phyloP scores from a whole-genome alignment of 345 rosid genomes.

The Gossypium raimondii region DNA sequence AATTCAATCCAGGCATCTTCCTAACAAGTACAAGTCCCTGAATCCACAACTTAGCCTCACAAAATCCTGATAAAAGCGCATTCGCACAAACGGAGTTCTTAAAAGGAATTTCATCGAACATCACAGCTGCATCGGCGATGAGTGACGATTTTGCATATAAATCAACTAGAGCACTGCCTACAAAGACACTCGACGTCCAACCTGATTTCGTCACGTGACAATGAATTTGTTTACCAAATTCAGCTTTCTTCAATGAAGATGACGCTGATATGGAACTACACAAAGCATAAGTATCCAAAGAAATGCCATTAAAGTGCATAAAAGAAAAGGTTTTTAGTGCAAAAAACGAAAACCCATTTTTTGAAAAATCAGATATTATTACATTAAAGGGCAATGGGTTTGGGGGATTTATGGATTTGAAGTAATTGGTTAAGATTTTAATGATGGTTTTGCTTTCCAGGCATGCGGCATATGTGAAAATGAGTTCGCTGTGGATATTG shows the following conservation, averaged over 20 bases:
- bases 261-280: slow-evolving; percentile 45
- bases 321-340: slow-evolving; percentile 38
- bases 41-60: slow-evolving; percentile 37
- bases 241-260: slow-evolving; percentile 22
- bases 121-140: slow-evolving; percentile 24
- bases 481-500: slow-evolving; percentile 25
- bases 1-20: slow-evolving; percentile 37
- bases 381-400: slow-evolving; percentile 42
- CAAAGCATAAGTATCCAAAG: slow-evolving; percentile 41
- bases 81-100: slow-evolving; percentile 57
- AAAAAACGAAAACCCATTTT: slow-evolving; percentile 34
- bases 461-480: slow-evolving; percentile 25
- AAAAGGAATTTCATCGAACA: slow-evolving; percentile 55
- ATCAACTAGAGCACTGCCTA: slow-evolving; percentile 47
- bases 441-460: slow-evolving; percentile 14
- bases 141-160: slow-evolving; percentile 34
- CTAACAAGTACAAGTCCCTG: slow-evolving; percentile 35
- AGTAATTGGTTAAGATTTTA: slow-evolving; percentile 28
- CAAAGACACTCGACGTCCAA: slow-evolving; percentile 46
- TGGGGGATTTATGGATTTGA: slow-evolving; percentile 28
- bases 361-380: slow-evolving; percentile 33
- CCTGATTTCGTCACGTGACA: slow-evolving; percentile 36
- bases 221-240: slow-evolving; percentile 43
- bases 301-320: slow-evolving; percentile 38
- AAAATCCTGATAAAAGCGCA: slow-evolving; percentile 43